Conservation (phyloP, 2,329 filamentous ascomycete genomes). For the Hypoxylon rubiginosum region DNA sequence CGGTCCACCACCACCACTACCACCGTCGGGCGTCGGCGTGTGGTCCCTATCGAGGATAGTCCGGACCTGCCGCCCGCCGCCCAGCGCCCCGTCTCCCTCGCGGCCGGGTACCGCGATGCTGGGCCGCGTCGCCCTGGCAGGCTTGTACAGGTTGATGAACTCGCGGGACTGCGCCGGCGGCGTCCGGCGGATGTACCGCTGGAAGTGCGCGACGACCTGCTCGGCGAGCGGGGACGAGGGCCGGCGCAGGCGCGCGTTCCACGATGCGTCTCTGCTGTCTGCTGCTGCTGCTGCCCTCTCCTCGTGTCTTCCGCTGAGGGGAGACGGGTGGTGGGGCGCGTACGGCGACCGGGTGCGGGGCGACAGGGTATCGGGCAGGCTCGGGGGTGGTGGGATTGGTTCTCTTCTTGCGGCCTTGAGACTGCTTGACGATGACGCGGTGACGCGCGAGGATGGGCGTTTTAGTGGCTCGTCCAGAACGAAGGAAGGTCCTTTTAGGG, state of each 20-base stretch:
- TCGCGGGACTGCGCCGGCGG: conserved; percentile 47
- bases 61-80: conserved; percentile 10
- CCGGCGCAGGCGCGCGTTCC: conserved; percentile 9
- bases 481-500: conserved; percentile 48
- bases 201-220: conserved; percentile 36
- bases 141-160: conserved; percentile 43
- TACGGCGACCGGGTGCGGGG: conserved; percentile 22
- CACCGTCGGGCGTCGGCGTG: conserved; percentile 18
- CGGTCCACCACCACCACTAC: neutral
- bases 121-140: conserved; percentile 14
- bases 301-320: conserved; percentile 17
- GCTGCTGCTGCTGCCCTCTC: neutral
- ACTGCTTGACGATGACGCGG: conserved; percentile 17
- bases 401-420: conserved; percentile 9
- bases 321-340: conserved; percentile 13
- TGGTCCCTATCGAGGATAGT: conserved; percentile 24
- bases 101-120: conserved; percentile 38
- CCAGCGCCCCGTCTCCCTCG: conserved; percentile 2
- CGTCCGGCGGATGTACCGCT: conserved; percentile 36
- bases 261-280: neutral
- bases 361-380: conserved; percentile 4
- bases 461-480: conserved; percentile 57
- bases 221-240: conserved; percentile 40
- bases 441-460: conserved; percentile 56
- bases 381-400: neutral